These are phyloP conservation scores for Phytopythium boreale DNA, from an alignment of 352 stramenopile genomes.

Conservation along the genomic window DNA sequence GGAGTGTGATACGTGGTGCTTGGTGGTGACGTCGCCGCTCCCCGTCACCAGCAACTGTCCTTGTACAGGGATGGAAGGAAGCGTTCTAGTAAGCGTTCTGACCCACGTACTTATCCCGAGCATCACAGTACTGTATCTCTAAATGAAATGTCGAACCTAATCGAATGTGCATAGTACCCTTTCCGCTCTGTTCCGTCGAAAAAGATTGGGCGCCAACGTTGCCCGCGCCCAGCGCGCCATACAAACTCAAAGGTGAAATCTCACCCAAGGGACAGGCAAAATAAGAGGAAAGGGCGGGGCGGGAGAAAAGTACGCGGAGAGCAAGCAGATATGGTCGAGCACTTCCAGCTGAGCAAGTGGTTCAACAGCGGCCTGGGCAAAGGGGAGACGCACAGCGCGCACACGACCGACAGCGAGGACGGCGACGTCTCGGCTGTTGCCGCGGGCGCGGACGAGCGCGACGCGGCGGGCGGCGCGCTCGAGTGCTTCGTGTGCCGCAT, in stretches of 20 bases:
- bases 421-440: slow-evolving; percentile 21
- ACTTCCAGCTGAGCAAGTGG: slow-evolving; percentile 82
- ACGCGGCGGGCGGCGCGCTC: slow-evolving; percentile 19
- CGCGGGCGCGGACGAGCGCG: slow-evolving; percentile 14
- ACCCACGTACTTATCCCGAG: neutral
- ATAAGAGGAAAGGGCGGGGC: neutral
- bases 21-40: too few relatives aligned
- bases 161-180: slow-evolving; percentile 1
- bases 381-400: slow-evolving; percentile 17
- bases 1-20: too few relatives aligned
- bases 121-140: neutral
- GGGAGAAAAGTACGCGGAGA: neutral
- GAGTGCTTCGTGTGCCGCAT: slow-evolving; percentile 59
- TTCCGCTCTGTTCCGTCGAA: neutral
- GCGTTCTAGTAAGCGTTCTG: neutral
- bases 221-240: neutral
- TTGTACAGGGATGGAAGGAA: neutral
- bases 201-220: slow-evolving; percentile 19
- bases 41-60: neutral
- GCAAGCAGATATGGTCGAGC: slow-evolving; percentile 40
- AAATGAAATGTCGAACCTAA: slow-evolving; percentile 30
- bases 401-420: slow-evolving; percentile 38
- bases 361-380: slow-evolving; percentile 48
- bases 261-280: slow-evolving; percentile 14
- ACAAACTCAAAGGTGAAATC: slow-evolving; percentile 7